Evolutionary conservation across 805 yeast genomes (phyloP).

Genomic region (Lachancea cidri): DNA sequence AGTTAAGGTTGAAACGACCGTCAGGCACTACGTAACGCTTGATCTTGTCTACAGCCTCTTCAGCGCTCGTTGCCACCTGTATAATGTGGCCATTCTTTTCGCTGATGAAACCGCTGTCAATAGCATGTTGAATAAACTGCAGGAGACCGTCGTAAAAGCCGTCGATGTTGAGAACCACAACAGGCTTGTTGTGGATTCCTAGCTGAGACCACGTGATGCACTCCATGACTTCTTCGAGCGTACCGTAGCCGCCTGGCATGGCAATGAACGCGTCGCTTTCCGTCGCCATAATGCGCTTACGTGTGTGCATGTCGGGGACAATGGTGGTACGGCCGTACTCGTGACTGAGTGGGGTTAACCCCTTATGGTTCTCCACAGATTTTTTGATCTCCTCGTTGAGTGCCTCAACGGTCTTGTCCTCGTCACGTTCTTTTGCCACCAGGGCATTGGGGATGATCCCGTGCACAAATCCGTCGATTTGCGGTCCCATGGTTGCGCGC

Average conservation of each 20-base stretch:
- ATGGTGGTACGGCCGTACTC: constrained; percentile 73
- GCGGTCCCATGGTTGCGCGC: constrained; percentile 46
- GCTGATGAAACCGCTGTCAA: constrained; percentile 62
- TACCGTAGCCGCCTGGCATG: constrained; percentile 90
- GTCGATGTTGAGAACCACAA: constrained; percentile 68
- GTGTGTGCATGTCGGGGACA: constrained; percentile 84
- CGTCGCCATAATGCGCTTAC: constrained; percentile 80
- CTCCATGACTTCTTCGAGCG: constrained; percentile 85
- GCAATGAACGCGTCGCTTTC: constrained; percentile 87
- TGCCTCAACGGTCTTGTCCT: constrained; percentile 31
- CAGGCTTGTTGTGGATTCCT: constrained; percentile 79
- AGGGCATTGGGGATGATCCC: constrained; percentile 86
- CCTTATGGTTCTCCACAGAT: constrained; percentile 57
- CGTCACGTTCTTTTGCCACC: constrained; percentile 61
- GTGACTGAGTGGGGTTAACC: constrained; percentile 51
- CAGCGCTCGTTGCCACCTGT: constrained; percentile 60
- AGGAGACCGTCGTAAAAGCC: constrained; percentile 76
- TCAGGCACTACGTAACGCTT: constrained; percentile 60
- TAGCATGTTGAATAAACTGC: constrained; percentile 54
- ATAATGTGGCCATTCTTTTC: constrained; percentile 62
- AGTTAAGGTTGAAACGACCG: constrained; percentile 67
- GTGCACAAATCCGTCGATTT: constrained; percentile 56
- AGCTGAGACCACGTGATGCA: constrained; percentile 87
- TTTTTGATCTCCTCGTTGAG: constrained; percentile 46
- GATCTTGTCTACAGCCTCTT: constrained; percentile 60